Percentiles rank a stretch among this genome's conserved stretches.
Conservation (phyloP, 495 filamentous ascomycete genomes). For the Halenospora varia region DNA sequence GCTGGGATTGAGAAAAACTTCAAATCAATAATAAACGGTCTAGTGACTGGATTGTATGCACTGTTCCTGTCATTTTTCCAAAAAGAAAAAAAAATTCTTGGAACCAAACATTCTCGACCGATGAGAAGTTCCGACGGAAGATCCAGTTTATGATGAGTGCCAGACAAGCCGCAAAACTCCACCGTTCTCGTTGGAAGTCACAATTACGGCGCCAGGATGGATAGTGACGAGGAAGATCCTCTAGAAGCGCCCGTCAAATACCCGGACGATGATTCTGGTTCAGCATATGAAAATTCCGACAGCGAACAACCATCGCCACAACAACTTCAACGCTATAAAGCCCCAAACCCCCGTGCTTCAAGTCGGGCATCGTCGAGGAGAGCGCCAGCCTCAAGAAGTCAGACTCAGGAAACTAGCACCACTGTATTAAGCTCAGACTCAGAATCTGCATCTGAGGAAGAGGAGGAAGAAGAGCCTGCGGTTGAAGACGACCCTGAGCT, state of each 20-base stretch:
- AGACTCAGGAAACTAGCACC: not conserved
- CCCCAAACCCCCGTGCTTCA: not conserved
- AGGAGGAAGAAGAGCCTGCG: not conserved
- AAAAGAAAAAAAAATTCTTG: no score
- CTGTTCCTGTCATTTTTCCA: not conserved
- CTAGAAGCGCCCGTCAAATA: conserved; percentile 5
- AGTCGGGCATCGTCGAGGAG: not conserved
- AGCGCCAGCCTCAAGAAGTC: no score
- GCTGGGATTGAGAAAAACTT: not conserved
- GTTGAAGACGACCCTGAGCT: not conserved
- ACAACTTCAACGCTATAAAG: not conserved
- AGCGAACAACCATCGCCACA: conserved; percentile 7
- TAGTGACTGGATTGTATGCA: not conserved
- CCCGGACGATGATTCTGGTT: conserved; percentile 21
- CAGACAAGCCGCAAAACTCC: not conserved
- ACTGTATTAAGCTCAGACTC: not conserved
- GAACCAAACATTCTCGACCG: no score
- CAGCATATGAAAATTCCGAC: conserved; percentile 19
- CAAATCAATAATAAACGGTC: not conserved
- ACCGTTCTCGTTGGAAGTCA: conserved; percentile 9
- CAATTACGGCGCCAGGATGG: conserved; percentile 14
- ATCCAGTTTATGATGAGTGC: conserved; percentile 17
- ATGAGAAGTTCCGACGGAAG: no score
- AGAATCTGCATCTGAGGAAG: not conserved
- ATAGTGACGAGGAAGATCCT: conserved; percentile 17